Percentiles rank a stretch among this genome's conserved stretches.
phyloP scores from a whole-genome alignment of 208 protist genomes.

The Leishmania braziliensis region DNA sequence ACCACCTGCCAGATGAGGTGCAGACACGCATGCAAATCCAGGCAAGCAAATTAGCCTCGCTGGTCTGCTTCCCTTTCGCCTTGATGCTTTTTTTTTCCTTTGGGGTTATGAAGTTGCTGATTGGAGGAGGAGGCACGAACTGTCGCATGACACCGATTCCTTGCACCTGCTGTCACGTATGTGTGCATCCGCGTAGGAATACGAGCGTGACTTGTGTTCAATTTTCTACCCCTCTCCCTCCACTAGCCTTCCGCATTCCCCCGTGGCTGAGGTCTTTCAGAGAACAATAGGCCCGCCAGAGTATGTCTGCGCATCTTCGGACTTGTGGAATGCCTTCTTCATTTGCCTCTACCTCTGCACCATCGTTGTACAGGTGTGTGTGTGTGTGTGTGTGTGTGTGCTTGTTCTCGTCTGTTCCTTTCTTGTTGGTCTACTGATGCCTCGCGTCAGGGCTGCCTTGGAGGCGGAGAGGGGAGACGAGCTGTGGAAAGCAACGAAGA shows the following conservation, averaged over 20 bases:
- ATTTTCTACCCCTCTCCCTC: not conserved
- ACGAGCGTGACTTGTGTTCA: not conserved
- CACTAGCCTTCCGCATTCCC: not conserved
- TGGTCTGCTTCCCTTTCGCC: not conserved
- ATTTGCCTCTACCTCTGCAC: not conserved
- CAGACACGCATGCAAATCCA: not conserved
- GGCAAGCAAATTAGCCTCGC: not conserved
- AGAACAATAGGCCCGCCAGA: not conserved
- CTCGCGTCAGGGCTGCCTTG: not conserved
- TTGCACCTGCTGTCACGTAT: not conserved
- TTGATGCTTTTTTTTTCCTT: not conserved
- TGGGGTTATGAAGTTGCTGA: not conserved
- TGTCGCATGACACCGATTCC: not conserved
- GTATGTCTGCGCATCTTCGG: not conserved
- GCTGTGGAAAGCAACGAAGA: not conserved
- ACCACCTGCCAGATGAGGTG: not conserved
- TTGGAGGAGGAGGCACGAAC: not conserved
- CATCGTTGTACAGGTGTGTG: not conserved
- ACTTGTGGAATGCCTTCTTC: not conserved
- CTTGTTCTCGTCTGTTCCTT: not conserved
- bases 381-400: not conserved
- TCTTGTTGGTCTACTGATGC: not conserved
- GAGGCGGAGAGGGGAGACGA: not conserved
- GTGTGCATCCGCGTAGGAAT: not conserved
- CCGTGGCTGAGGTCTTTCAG: not conserved